phyloP scores from a whole-genome alignment of 768 basidiomycete species.

The Suillus occidentalis region DNA sequence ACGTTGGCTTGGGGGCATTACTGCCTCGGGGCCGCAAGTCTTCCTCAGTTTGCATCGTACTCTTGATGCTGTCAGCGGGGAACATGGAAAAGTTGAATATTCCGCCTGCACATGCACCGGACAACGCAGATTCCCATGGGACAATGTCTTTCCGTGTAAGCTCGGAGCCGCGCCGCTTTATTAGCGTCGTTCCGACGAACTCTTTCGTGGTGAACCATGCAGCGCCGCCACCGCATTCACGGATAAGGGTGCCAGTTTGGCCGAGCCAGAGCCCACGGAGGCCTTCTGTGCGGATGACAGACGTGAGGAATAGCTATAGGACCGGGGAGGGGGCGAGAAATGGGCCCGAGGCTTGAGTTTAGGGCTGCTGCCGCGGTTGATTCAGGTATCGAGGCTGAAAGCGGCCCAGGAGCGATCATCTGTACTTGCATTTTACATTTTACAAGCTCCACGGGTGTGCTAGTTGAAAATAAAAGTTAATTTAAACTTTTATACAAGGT shows the following conservation, averaged over 20 bases:
- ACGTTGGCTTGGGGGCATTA: constrained; percentile 40
- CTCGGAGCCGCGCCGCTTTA: constrained; percentile 44
- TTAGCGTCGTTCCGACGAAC: constrained; percentile 60
- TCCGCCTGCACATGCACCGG: constrained; percentile 85
- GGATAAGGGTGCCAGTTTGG: constrained; percentile 89
- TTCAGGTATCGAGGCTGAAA: constrained; percentile 19
- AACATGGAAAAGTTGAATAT: constrained; percentile 87
- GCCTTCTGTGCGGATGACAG: constrained; percentile 66
- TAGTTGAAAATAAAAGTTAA: constrained; percentile 27
- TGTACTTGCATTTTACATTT: constrained; percentile 99
- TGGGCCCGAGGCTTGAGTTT: constrained; percentile 10
- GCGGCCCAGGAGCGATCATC: constrained; percentile 52
- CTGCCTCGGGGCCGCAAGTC: constrained; percentile 65
- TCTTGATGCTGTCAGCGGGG: constrained; percentile 95
- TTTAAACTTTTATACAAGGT: background rate
- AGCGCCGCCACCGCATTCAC: constrained; percentile 88
- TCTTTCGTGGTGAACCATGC: constrained; percentile 95
- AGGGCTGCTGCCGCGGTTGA: constrained; percentile 14
- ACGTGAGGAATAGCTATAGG: constrained; percentile 65
- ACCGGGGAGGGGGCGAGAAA: constrained; percentile 54
- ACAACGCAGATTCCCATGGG: constrained; percentile 80
- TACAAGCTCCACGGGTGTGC: constrained; percentile 91
- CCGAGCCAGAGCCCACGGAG: constrained; percentile 93
- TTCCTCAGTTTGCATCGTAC: constrained; percentile 90
- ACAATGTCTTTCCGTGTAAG: constrained; percentile 48